These are phyloP conservation scores for Tolypocladium amazonense DNA, from an alignment of 2,329 filamentous ascomycete species.

Conservation along the genomic window DNA sequence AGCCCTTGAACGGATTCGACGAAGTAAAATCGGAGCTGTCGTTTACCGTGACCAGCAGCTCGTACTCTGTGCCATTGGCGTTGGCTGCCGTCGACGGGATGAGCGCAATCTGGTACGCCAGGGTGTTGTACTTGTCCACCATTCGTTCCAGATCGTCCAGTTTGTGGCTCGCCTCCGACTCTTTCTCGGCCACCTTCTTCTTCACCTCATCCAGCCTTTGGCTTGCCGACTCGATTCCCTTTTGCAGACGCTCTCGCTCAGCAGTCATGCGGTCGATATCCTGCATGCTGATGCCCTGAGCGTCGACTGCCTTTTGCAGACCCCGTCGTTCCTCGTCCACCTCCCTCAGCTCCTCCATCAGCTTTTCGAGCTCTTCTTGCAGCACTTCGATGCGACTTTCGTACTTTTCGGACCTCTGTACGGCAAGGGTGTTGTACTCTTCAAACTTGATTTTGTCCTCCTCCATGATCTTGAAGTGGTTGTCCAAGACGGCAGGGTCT, in stretches of 20 bases:
- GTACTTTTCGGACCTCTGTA: constrained; percentile 82
- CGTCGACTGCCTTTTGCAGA: constrained; percentile 79
- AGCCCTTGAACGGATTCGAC: constrained; percentile 38
- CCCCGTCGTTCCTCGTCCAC: constrained; percentile 72
- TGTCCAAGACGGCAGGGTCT: constrained; percentile 72
- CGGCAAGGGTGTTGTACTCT: constrained; percentile 78
- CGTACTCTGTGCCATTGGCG: constrained; percentile 75
- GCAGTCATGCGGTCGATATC: constrained; percentile 99
- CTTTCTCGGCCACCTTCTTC: constrained; percentile 72
- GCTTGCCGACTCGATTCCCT: constrained; percentile 67
- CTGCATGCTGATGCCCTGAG: constrained; percentile 89
- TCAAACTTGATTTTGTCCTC: constrained; percentile 94
- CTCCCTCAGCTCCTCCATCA: constrained; percentile 62
- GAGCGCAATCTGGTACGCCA: constrained; percentile 86
- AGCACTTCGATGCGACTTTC: constrained; percentile 68
- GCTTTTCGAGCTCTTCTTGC: constrained; percentile 77
- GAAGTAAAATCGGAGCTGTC: constrained; percentile 67
- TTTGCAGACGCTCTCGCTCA: constrained; percentile 87
- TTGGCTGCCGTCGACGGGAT: constrained; percentile 79
- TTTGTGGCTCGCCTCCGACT: constrained; percentile 73
- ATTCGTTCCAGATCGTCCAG: constrained; percentile 87
- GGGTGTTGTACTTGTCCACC: constrained; percentile 84
- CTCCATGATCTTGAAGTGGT: constrained; percentile 86
- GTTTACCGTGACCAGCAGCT: constrained; percentile 74
- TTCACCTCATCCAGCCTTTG: constrained; percentile 76